These are phyloP conservation scores for Glebionis coronaria DNA, from an alignment of 129 eudicot genomes.

Conservation along the genomic window DNA sequence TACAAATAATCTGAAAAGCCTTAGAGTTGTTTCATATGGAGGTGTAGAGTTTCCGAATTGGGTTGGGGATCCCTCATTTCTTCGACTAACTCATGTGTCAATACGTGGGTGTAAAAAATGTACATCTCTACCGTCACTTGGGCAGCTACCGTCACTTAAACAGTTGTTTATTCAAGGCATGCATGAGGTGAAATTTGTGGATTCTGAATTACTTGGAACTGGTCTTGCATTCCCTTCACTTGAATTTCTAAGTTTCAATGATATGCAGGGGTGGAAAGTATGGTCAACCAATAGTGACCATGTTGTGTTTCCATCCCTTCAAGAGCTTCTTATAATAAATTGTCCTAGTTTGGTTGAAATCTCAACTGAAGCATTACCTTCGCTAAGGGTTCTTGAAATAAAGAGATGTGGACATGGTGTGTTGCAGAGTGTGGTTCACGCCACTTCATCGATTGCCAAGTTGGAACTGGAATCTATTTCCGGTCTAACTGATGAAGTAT, in stretches of 20 bases:
- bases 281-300: background rate
- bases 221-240: background rate
- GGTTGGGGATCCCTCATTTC: background rate
- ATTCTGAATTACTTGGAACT: background rate
- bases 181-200: background rate
- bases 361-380: background rate
- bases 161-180: background rate
- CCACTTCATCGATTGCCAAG: background rate
- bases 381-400: background rate
- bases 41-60: slow-evolving; percentile 10
- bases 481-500: background rate
- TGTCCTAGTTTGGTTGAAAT: background rate
- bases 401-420: background rate
- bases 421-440: background rate
- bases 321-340: background rate
- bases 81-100: background rate
- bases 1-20: background rate
- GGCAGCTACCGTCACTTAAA: background rate
- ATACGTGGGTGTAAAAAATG: background rate
- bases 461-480: background rate
- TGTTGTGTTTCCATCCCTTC: background rate
- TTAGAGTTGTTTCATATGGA: background rate
- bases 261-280: background rate
- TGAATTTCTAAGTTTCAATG: background rate
- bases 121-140: background rate